These are phyloP conservation scores for Aspergillus sclerotiicarbonarius DNA, from an alignment of 495 filamentous ascomycete genomes.

Conservation along the genomic window DNA sequence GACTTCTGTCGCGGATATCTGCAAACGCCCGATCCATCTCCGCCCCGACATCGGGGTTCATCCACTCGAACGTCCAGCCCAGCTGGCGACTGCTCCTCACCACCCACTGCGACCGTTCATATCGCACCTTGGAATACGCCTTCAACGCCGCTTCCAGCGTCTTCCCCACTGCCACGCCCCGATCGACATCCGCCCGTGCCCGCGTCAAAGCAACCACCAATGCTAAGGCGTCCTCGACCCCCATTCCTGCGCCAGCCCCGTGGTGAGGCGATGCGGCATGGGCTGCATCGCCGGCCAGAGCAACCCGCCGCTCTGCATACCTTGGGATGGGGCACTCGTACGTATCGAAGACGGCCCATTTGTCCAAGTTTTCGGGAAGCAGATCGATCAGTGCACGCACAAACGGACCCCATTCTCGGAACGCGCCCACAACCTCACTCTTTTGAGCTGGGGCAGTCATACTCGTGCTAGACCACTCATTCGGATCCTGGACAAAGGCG, in stretches of 20 bases:
- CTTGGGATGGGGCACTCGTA: slow-evolving; percentile 37
- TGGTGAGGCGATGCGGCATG: slow-evolving; percentile 43
- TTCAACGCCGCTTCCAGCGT: slow-evolving; percentile 12
- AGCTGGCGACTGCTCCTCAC: slow-evolving; percentile 26
- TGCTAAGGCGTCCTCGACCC: slow-evolving; percentile 51
- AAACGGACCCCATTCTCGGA: slow-evolving; percentile 31
- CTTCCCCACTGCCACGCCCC: not conserved
- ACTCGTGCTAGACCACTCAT: slow-evolving; percentile 30
- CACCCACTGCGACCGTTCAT: slow-evolving; percentile 23
- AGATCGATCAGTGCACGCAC: slow-evolving; percentile 37
- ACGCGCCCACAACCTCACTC: slow-evolving; percentile 24
- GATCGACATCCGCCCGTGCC: not conserved
- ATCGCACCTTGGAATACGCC: slow-evolving; percentile 16
- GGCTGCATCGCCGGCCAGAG: slow-evolving; percentile 48
- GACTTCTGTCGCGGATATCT: slow-evolving; percentile 27
- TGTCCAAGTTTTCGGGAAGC: slow-evolving; percentile 44
- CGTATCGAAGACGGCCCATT: slow-evolving; percentile 58
- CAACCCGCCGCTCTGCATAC: slow-evolving; percentile 37
- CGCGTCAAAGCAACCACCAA: slow-evolving; percentile 28
- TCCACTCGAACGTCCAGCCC: slow-evolving; percentile 29
- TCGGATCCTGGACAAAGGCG: slow-evolving; percentile 38
- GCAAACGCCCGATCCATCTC: slow-evolving; percentile 22
- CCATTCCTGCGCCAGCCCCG: slow-evolving; percentile 52
- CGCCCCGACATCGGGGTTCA: slow-evolving; percentile 12
- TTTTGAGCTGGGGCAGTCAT: slow-evolving; percentile 16